Conservation (phyloP, 257 asterid species). For the Solanum commersonii region DNA sequence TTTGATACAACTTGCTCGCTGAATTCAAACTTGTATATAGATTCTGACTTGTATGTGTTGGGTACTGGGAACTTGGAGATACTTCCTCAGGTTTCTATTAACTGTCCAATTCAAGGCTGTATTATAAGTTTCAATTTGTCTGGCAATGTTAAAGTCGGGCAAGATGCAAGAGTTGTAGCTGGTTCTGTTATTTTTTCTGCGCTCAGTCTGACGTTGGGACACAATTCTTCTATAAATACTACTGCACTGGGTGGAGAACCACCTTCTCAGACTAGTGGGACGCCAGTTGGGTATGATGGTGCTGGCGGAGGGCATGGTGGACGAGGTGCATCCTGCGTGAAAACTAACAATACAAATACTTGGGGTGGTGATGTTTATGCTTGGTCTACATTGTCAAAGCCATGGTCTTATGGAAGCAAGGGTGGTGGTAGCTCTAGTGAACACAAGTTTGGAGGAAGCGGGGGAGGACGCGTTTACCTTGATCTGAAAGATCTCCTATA, state of each 20-base stretch:
- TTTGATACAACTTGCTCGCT: conserved; percentile 68
- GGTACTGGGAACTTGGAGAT: conserved; percentile 88
- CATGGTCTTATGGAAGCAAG: conserved; percentile 88
- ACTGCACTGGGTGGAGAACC: conserved; percentile 80
- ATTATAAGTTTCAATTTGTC: conserved; percentile 68
- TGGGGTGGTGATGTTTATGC: conserved; percentile 99
- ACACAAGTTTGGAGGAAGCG: conserved; percentile 76
- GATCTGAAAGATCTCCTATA: conserved; percentile 47
- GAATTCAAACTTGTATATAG: conserved; percentile 37
- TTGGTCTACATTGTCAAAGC: conserved; percentile 68
- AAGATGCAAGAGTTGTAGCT: conserved; percentile 62
- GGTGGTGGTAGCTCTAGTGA: conserved; percentile 71
- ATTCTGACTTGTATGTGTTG: conserved; percentile 40
- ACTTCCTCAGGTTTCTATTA: conserved; percentile 55
- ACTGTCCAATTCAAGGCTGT: conserved; percentile 74
- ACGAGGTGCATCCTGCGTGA: conserved; percentile 92
- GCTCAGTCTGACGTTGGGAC: conserved; percentile 50
- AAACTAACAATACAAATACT: conserved; percentile 48
- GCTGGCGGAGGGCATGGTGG: conserved; percentile 99
- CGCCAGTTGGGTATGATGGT: conserved; percentile 85
- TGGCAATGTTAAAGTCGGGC: conserved; percentile 68
- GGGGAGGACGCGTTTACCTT: conserved; percentile 82
- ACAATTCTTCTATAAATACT: conserved; percentile 62
- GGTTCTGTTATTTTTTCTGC: conserved; percentile 61
- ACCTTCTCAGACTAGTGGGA: conserved; percentile 93